phyloP scores from a whole-genome alignment of 495 filamentous ascomycete species.

The Penicillium chermesinum region DNA sequence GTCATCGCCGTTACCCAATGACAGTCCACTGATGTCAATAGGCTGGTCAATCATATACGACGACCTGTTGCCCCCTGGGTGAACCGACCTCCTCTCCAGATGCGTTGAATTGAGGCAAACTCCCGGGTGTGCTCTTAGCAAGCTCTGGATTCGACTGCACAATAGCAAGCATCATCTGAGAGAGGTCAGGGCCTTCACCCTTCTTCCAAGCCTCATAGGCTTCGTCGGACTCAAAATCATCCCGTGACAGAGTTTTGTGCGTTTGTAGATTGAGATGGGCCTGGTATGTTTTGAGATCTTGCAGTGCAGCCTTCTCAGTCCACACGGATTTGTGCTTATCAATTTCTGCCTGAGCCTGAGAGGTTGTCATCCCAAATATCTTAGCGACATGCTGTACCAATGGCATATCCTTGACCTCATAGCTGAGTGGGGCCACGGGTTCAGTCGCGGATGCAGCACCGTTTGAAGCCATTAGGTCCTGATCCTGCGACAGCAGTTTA shows the following conservation, averaged over 20 bases:
- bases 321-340: slow-evolving; percentile 71
- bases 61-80: slow-evolving; percentile 43
- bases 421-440: slow-evolving; percentile 72
- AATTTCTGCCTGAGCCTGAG: slow-evolving; percentile 79
- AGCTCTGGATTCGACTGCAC: slow-evolving; percentile 82
- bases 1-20: slow-evolving; percentile 51
- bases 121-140: slow-evolving; percentile 57
- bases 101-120: slow-evolving; percentile 49
- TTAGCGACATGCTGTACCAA: slow-evolving; percentile 80
- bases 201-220: slow-evolving; percentile 88
- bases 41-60: slow-evolving; percentile 73
- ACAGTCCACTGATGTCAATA: slow-evolving; percentile 68
- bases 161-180: slow-evolving; percentile 88
- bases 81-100: slow-evolving; percentile 46
- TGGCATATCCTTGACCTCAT: slow-evolving; percentile 95
- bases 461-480: slow-evolving; percentile 65
- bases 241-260: slow-evolving; percentile 66
- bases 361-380: slow-evolving; percentile 73
- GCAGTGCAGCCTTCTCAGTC: slow-evolving; percentile 87
- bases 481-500: slow-evolving; percentile 92
- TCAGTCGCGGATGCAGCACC: slow-evolving; percentile 60
- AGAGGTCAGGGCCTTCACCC: slow-evolving; percentile 72
- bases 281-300: slow-evolving; percentile 90
- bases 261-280: slow-evolving; percentile 77
- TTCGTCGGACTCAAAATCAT: slow-evolving; percentile 90